phyloP scores from a whole-genome alignment of 768 basidiomycete genomes.

The Agaricus sinodeliciosus region DNA sequence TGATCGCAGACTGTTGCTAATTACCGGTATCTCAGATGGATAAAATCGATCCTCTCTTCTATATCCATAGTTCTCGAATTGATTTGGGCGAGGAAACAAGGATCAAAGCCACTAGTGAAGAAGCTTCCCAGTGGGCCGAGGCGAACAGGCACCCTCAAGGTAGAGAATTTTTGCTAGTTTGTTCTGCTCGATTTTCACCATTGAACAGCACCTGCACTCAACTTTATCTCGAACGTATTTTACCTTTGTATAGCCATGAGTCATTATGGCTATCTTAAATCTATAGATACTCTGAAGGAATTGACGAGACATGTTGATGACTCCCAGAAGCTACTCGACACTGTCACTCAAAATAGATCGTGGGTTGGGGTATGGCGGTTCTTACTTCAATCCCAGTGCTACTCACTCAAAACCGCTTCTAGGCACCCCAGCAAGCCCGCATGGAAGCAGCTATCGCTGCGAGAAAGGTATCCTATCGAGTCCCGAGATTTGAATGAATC shows the following conservation, averaged over 20 bases:
- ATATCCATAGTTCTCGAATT: conserved; percentile 63
- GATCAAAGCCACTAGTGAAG: conserved; percentile 87
- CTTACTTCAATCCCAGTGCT: neutral
- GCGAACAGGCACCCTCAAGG: conserved; percentile 39
- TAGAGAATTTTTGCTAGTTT: conserved; percentile 15
- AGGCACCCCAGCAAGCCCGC: conserved; percentile 72
- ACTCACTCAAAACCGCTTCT: conserved; percentile 5
- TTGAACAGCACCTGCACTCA: conserved; percentile 53
- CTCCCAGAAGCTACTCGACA: conserved; percentile 69
- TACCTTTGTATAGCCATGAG: conserved; percentile 82
- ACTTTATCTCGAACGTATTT: conserved; percentile 95
- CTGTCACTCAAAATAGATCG: conserved; percentile 65
- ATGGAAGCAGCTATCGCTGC: conserved; percentile 72
- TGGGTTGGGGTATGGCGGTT: conserved; percentile 68
- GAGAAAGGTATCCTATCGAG: conserved; percentile 49
- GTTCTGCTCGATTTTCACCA: neutral
- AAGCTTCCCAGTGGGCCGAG: conserved; percentile 68
- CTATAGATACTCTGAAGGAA: conserved; percentile 70
- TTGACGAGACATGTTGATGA: conserved; percentile 72
- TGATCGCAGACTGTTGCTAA: neutral
- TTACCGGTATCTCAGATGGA: conserved; percentile 55
- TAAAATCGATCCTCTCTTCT: conserved; percentile 83
- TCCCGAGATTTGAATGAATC: neutral
- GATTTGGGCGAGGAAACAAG: conserved; percentile 86
- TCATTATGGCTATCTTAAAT: conserved; percentile 83